Base-by-base conservation (phyloP, 768 basidiomycete genomes). In the Pulveroboletus sp. region DNA sequence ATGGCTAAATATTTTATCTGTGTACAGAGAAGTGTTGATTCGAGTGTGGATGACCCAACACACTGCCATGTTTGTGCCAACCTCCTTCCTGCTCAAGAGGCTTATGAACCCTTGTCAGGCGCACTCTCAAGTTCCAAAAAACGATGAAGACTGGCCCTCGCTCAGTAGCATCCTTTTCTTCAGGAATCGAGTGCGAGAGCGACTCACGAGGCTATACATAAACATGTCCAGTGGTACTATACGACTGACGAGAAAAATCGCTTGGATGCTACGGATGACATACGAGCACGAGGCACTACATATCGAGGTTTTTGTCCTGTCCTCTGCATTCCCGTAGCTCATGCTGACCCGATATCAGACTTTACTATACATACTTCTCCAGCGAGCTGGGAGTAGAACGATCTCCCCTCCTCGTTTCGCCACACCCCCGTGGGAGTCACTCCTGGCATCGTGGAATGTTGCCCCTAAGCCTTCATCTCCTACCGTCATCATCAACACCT, bases 241-340 rank as follows among this genome's bases (percentile, higher is more conserved):
- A 10, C 58, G 47, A 2, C 59, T 91, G 57, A 83, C 81, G 3
- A 79, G 86, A 43, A 84, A 78, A 62, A 67, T 86, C 6, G 89
- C 78, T 4, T 76, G 94, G 40, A 87, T 93, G 4, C 71, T 98
- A 14, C 92, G 86, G 71, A 93, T 97, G 86, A 87, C 89, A 0
- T 82, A 79, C 46, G 93, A 95, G 68, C 93, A 98, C 58, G 93
- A 97, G 64, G 89, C 80, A 5, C 73, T 90, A 67, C 95, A 98
- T 61, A 76, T 78, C 3, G 96, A 98, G 75, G 80, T 81, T 57
- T 43, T 36, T 60, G 14, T 2, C 47, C 40, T 40, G 21, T 7
- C 17, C 11, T 31, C 11, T 32, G 39, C 7, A 6, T 37, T 26
- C 28, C 14, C 39, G 26, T 41, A 30, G 39, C 5, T 50, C 24